These are phyloP conservation scores for Acer saccharum DNA, from an alignment of 345 rosid species.

Conservation along the genomic window DNA sequence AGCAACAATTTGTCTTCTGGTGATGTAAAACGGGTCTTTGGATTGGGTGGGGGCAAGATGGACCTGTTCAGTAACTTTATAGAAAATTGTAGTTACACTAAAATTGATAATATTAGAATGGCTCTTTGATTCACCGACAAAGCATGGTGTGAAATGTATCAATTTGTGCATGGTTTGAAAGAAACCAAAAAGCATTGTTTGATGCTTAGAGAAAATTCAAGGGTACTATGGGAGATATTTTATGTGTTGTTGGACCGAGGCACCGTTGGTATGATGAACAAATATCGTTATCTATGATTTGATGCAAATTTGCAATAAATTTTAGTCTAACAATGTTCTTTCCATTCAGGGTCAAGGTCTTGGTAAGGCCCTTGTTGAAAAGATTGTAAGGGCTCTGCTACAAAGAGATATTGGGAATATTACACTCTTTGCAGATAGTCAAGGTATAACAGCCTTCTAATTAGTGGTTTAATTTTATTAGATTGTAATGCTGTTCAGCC, in stretches of 20 bases:
- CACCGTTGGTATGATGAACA: neutral
- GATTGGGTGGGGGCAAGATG: neutral
- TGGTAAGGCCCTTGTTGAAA: constrained; percentile 92
- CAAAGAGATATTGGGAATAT: constrained; percentile 94
- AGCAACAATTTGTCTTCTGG: neutral
- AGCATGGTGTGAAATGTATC: neutral
- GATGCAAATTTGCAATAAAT: constrained; percentile 4
- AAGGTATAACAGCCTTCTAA: constrained; percentile 53
- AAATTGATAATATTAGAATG: neutral
- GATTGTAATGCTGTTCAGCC: neutral
- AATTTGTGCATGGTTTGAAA: neutral
- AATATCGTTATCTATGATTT: constrained; percentile 4
- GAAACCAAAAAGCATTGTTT: neutral
- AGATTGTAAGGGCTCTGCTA: constrained; percentile 78
- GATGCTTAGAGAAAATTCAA: neutral
- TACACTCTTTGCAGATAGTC: constrained; percentile 95
- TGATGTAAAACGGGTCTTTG: neutral
- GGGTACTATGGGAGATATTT: neutral
- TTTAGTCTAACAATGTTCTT: constrained; percentile 17
- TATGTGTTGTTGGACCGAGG: neutral
- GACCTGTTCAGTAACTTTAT: neutral
- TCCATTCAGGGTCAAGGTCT: constrained; percentile 85
- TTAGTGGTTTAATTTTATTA: neutral
- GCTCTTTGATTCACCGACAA: neutral
- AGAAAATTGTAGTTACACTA: neutral